phyloP scores from a whole-genome alignment of 768 basidiomycete genomes.

The Dacryopinax spathularia region DNA sequence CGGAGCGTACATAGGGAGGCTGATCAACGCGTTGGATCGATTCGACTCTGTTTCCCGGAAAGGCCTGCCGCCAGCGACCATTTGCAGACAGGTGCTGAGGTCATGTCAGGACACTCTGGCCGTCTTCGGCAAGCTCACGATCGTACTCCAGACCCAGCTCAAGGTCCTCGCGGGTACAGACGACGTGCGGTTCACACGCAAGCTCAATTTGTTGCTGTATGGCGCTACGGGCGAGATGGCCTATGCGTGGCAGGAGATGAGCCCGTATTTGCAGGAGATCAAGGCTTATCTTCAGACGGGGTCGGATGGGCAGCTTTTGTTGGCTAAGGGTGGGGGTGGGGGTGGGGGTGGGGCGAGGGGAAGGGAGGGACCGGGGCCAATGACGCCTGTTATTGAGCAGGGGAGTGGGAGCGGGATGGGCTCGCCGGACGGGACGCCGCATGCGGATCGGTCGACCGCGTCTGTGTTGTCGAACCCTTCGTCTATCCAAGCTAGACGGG shows the following conservation, averaged over 20 bases:
- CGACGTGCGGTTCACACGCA: constrained; percentile 76
- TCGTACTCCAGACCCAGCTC: constrained; percentile 66
- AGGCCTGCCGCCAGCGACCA: constrained; percentile 49
- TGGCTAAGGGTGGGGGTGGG: constrained; percentile 6
- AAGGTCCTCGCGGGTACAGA: constrained; percentile 57
- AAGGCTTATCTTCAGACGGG: constrained; percentile 43
- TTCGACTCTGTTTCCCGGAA: constrained; percentile 69
- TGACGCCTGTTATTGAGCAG: constrained; percentile 12
- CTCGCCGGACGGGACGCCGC: constrained; percentile 13
- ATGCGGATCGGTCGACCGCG: constrained; percentile 15
- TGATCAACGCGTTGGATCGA: constrained; percentile 78
- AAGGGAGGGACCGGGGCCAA: constrained; percentile 12
- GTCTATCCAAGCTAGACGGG: constrained; percentile 34
- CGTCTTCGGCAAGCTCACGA: constrained; percentile 76
- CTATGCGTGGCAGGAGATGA: constrained; percentile 66
- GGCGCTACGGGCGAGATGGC: constrained; percentile 82
- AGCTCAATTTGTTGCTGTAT: constrained; percentile 74
- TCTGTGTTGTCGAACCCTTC: constrained; percentile 20
- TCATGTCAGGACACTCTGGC: constrained; percentile 71
- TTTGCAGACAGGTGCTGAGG: constrained; percentile 68
- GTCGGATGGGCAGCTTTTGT: constrained; percentile 24
- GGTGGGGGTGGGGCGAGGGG: constrained; percentile 4
- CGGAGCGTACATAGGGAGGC: constrained; percentile 58
- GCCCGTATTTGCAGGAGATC: constrained; percentile 55
- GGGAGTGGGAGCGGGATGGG: constrained; percentile 19